These are phyloP conservation scores for Saccharomycopsis synnaedendra DNA, from an alignment of 805 yeast genomes.

Conservation along the genomic window DNA sequence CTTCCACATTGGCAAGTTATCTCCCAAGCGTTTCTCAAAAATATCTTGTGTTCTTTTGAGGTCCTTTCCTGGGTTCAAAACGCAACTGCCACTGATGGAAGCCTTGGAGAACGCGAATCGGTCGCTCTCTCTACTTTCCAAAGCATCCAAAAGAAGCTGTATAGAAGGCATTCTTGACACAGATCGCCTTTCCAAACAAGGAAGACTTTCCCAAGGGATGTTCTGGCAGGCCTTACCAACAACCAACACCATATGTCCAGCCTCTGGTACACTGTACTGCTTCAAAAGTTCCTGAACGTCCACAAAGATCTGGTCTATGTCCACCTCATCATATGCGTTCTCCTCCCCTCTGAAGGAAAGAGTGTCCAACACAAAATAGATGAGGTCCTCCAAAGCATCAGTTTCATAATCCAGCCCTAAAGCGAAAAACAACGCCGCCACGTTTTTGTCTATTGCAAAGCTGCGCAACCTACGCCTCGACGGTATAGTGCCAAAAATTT, in stretches of 20 bases:
- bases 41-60: constrained; percentile 51
- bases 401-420: constrained; percentile 30
- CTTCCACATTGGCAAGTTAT: constrained; percentile 29
- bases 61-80: constrained; percentile 80
- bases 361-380: constrained; percentile 50
- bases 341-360: constrained; percentile 52
- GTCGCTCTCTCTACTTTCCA: constrained; percentile 18
- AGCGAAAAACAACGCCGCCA: constrained; percentile 40
- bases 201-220: constrained; percentile 87
- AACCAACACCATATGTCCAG: constrained; percentile 56
- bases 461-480: constrained; percentile 27
- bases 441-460: constrained; percentile 28
- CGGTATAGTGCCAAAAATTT: constrained; percentile 35
- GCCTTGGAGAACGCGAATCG: not conserved
- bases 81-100: constrained; percentile 34
- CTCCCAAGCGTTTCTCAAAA: constrained; percentile 35
- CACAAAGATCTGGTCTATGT: constrained; percentile 41
- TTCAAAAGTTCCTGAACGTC: constrained; percentile 39
- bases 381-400: constrained; percentile 46
- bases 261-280: not conserved
- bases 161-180: constrained; percentile 71
- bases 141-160: constrained; percentile 29
- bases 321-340: constrained; percentile 55
- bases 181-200: constrained; percentile 40
- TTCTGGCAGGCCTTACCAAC: constrained; percentile 53